Evolutionary conservation across 164 flowering plant species (phyloP).

Genomic region (Paratinospora sagittata): DNA sequence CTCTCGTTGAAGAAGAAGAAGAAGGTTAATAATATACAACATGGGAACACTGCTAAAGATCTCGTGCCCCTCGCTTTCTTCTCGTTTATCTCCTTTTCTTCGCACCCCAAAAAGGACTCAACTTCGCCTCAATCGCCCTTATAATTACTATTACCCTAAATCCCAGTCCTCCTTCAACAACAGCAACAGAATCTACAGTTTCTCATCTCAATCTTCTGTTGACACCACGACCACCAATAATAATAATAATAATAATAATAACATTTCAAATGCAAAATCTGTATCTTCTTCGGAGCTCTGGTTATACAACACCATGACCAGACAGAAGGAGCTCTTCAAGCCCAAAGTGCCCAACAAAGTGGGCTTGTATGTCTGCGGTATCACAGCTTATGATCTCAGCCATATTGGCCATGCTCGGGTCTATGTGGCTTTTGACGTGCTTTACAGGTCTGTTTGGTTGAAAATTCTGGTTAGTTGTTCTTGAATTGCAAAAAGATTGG

Average conservation of each 20-base stretch:
- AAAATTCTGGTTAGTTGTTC: not conserved
- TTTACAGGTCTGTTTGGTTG: slow-evolving; percentile 53
- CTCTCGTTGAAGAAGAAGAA: too few species aligned
- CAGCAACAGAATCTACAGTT: slow-evolving; percentile 10
- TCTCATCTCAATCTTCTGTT: slow-evolving; percentile 11
- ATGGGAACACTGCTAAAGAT: not conserved
- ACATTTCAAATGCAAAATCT: slow-evolving; percentile 2
- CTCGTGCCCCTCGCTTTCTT: not conserved
- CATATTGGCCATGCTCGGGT: slow-evolving; percentile 92
- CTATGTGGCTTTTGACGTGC: slow-evolving; percentile 77
- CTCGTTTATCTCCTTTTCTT: not conserved
- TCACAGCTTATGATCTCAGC: slow-evolving; percentile 85
- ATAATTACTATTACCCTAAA: not conserved
- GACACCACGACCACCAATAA: too few species aligned
- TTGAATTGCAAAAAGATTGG: not conserved
- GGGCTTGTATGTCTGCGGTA: slow-evolving; percentile 90
- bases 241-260: too few species aligned
- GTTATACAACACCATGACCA: slow-evolving; percentile 77
- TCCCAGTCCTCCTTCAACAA: not conserved
- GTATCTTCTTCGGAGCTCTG: slow-evolving; percentile 39
- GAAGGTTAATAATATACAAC: not conserved
- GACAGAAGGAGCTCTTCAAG: slow-evolving; percentile 57
- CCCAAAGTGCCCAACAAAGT: slow-evolving; percentile 62
- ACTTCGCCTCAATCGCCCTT: not conserved
- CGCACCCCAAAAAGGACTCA: not conserved